Evolutionary conservation across 2,329 filamentous ascomycete genomes (phyloP), one percentile per base, ranked within the genome.

Genomic region (Cladosporium sp.): DNA sequence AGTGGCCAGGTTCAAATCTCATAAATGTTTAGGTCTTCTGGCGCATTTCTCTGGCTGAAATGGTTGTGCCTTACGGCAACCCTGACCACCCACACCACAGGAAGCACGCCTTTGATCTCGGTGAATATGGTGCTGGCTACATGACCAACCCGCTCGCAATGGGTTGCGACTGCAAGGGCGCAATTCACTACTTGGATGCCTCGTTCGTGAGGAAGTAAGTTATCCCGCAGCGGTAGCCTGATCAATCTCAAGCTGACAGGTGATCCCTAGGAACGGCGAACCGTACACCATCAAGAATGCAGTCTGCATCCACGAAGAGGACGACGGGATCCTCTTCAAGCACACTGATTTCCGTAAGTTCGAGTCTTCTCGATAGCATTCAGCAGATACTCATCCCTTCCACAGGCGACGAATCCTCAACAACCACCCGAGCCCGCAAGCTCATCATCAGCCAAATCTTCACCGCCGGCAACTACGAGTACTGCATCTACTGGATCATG

Each of bases 391-490:
- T 43, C 31, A 43, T 14, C 13, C 11, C 10, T 14, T 14, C 4
- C 13, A 11, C 42, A 43, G 42, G 42, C 22, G 89, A 95, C 64
- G 86, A 91, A 42, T 90, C 86, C 0, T 80, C 84, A 44, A 87
- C 91, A 5, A 86, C 93, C 3, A 95, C 89, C 0, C 84, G 89
- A 16, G 89, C 84, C 1, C 82, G 88, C 50, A 93, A 91, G 67
- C 79, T 95, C 53, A 79, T 95, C 64, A 78, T 95, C 58, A 89
- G 88, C 56, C 89, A 95, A 60, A 86, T 95, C 65, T 95, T 95
- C 73, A 95, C 89, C 0, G 89, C 89, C 0, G 89, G 89, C 31
- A 95, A 95, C 74, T 95, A 95, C 71, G 89, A 95, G 68, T 95
- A 95, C 71, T 85, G 83, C 62, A 77, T 83, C 6, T 84, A 90